A percentile compares a stretch with the other conserved stretches of the same genome.
Evolutionary conservation across 2,329 filamentous ascomycete species (phyloP).

Genomic region (Didymosphaeria variabile): DNA sequence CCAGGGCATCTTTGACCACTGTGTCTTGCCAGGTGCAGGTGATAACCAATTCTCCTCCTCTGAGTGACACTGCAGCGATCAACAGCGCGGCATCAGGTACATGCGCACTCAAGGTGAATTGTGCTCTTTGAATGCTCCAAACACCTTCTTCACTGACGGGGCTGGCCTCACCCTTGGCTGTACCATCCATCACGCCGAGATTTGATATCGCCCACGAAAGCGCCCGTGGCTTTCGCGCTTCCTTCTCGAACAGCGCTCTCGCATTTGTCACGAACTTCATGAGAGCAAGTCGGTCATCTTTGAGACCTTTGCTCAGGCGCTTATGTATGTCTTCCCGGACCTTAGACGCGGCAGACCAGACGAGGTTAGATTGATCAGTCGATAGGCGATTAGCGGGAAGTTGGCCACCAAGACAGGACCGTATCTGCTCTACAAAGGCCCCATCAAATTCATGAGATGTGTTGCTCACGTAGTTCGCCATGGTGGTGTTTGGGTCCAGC

Average conservation of each 20-base stretch:
- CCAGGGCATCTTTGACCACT: background rate
- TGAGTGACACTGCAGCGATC: constrained; percentile 4
- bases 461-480: constrained; percentile 6
- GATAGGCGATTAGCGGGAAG: background rate
- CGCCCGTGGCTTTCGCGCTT: background rate
- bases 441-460: background rate
- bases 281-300: constrained; percentile 1
- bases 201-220: constrained; percentile 6
- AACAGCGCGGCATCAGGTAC: constrained; percentile 2
- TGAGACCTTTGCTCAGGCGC: background rate
- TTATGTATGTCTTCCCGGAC: background rate
- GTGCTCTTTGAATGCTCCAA: constrained; percentile 4
- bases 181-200: background rate
- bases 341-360: background rate
- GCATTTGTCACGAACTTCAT: constrained; percentile 7
- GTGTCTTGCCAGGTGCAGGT: constrained; percentile 13
- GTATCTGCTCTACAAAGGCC: background rate
- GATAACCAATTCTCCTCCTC: constrained; percentile 6
- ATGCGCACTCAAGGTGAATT: constrained; percentile 6
- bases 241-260: background rate
- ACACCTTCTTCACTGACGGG: background rate
- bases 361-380: background rate
- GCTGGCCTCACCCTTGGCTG: background rate
- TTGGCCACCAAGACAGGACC: background rate
- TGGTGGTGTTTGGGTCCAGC: background rate